These are phyloP conservation scores for Paramyrothecium roridum DNA, from an alignment of 2,329 filamentous ascomycete species.

Conservation along the genomic window DNA sequence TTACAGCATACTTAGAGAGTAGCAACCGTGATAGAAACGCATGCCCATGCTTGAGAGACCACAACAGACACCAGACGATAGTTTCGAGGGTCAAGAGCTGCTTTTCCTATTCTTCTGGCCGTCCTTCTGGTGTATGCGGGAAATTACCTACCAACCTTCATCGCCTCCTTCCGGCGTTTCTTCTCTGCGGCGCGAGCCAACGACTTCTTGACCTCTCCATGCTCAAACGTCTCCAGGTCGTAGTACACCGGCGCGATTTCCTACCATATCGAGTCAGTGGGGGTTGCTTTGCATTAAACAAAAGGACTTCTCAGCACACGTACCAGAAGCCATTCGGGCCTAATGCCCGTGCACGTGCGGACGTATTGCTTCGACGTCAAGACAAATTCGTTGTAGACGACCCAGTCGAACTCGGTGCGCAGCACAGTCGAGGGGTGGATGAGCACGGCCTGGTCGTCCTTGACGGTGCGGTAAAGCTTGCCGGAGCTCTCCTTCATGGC, in stretches of 20 bases:
- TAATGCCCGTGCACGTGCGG: slow-evolving; percentile 85
- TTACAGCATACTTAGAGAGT: no score
- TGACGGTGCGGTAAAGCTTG: slow-evolving; percentile 93
- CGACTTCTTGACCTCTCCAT: slow-evolving; percentile 79
- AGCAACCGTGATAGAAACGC: no score
- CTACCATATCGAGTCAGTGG: slow-evolving; percentile 36
- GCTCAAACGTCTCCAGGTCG: slow-evolving; percentile 76
- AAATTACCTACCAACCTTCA: slow-evolving; percentile 43
- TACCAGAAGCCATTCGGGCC: slow-evolving; percentile 91
- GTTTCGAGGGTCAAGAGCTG: no score
- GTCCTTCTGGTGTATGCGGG: not conserved
- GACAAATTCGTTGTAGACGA: slow-evolving; percentile 97
- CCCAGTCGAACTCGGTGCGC: slow-evolving; percentile 88
- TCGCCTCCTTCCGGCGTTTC: slow-evolving; percentile 56
- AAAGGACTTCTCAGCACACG: slow-evolving; percentile 24
- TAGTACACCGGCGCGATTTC: slow-evolving; percentile 95
- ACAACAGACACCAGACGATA: no score
- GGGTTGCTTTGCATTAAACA: slow-evolving; percentile 1
- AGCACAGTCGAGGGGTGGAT: slow-evolving; percentile 93
- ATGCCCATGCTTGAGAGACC: no score
- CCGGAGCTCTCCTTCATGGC: slow-evolving; percentile 86
- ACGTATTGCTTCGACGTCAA: slow-evolving; percentile 98
- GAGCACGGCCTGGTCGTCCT: slow-evolving; percentile 91
- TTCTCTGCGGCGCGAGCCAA: slow-evolving; percentile 56
- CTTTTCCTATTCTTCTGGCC: no score